Evolutionary conservation across 345 rosid species (phyloP).

Genomic region (Euphorbia lathyris): DNA sequence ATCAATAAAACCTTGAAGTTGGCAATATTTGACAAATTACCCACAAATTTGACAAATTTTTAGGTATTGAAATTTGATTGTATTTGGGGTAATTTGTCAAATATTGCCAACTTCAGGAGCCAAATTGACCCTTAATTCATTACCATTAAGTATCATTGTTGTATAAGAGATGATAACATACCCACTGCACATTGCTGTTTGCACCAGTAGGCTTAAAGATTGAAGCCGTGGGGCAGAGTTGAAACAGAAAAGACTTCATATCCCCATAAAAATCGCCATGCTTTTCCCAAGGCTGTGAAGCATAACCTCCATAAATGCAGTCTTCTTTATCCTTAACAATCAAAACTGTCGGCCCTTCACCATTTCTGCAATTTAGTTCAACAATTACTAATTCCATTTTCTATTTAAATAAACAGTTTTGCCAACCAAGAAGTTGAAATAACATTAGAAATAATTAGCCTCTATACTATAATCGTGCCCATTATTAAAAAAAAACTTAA

Average conservation of each 20-base stretch:
- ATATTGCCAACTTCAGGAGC: too few relatives aligned
- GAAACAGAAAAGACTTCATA: conserved; percentile 85
- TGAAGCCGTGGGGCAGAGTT: conserved; percentile 69
- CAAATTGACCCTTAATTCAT: too few relatives aligned
- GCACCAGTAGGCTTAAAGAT: conserved; percentile 81
- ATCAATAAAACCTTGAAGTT: too few relatives aligned
- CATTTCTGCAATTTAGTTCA: conserved; percentile 53
- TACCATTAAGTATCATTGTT: not conserved
- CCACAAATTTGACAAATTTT: too few relatives aligned
- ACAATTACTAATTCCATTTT: conserved; percentile 25
- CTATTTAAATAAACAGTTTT: conserved; percentile 14
- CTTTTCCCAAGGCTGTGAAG: conserved; percentile 90
- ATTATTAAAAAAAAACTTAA: not conserved
- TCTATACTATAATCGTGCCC: not conserved
- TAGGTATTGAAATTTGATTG: too few relatives aligned
- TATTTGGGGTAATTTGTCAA: too few relatives aligned
- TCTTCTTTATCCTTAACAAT: conserved; percentile 79
- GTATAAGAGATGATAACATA: conserved; percentile 21
- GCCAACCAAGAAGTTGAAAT: conserved; percentile 14
- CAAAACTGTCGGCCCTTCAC: conserved; percentile 60
- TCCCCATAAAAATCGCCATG: conserved; percentile 87
- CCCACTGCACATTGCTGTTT: conserved; percentile 88
- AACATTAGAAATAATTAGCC: not conserved
- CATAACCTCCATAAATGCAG: conserved; percentile 77
- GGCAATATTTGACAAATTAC: too few relatives aligned